phyloP scores from a whole-genome alignment of 2,329 filamentous ascomycete species.

The Sclerotinia sclerotiorum region DNA sequence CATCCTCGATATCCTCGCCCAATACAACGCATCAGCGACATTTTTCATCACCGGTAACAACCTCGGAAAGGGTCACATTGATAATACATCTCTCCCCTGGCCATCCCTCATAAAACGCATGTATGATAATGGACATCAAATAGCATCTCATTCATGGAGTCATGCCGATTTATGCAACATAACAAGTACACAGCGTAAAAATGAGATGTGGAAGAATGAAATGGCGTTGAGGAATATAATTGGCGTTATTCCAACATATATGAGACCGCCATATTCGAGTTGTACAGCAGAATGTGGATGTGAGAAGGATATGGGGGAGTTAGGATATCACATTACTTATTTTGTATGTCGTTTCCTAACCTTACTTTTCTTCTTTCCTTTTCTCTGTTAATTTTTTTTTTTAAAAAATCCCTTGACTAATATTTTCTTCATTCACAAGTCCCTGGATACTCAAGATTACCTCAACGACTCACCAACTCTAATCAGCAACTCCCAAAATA shows the following conservation, averaged over 20 bases:
- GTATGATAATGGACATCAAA: slow-evolving; percentile 54
- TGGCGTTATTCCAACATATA: slow-evolving; percentile 55
- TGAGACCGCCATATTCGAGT: slow-evolving; percentile 48
- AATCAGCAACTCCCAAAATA: slow-evolving; percentile 49
- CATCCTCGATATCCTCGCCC: slow-evolving; percentile 59
- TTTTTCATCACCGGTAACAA: slow-evolving; percentile 53
- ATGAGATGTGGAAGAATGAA: slow-evolving; percentile 54
- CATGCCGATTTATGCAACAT: slow-evolving; percentile 49
- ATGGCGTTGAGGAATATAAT: slow-evolving; percentile 56
- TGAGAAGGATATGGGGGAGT: slow-evolving; percentile 41
- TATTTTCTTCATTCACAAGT: slow-evolving; percentile 13
- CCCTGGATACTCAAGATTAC: slow-evolving; percentile 52
- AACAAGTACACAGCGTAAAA: slow-evolving; percentile 45
- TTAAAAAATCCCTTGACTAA: neutral
- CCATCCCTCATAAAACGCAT: slow-evolving; percentile 38
- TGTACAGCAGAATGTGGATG: slow-evolving; percentile 43
- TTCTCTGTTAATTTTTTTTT: neutral
- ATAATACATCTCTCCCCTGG: slow-evolving; percentile 49
- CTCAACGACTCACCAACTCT: slow-evolving; percentile 45
- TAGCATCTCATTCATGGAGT: slow-evolving; percentile 58
- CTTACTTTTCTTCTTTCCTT: neutral
- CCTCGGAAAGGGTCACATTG: slow-evolving; percentile 52
- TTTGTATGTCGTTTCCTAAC: slow-evolving; percentile 43
- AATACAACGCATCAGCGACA: slow-evolving; percentile 62
- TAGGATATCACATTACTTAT: slow-evolving; percentile 51